Conservation (phyloP, 2,329 filamentous ascomycete genomes). For the Alternaria solani region DNA sequence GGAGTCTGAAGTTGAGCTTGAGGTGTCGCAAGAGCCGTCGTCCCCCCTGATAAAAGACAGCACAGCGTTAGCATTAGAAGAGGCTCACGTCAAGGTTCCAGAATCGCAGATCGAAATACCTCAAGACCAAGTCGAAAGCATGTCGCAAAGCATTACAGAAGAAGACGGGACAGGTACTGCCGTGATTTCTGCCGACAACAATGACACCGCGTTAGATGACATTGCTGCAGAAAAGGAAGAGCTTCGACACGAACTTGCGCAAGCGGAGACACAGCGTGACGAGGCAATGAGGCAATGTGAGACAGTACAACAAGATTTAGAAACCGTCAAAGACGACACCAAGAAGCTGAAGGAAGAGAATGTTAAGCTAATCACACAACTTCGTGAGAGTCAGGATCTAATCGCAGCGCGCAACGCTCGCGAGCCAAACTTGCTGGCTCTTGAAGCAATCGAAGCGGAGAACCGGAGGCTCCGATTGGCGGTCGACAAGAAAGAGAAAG, state of each 20-base stretch:
- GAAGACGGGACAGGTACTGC: background rate
- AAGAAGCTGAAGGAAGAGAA: background rate
- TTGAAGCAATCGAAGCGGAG: background rate
- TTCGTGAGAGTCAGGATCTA: background rate
- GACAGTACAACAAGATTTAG: constrained; percentile 3
- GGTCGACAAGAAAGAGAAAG: background rate
- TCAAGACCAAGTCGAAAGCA: background rate
- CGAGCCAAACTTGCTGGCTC: background rate
- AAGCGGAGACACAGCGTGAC: background rate
- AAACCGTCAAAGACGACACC: background rate
- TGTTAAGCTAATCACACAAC: background rate
- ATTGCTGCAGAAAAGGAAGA: background rate
- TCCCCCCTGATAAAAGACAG: background rate
- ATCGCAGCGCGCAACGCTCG: background rate
- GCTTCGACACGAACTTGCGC: background rate
- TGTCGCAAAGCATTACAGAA: background rate
- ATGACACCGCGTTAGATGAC: background rate
- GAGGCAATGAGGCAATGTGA: background rate
- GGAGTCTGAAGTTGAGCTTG: background rate
- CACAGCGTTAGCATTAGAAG: background rate
- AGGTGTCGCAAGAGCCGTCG: background rate
- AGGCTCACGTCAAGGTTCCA: background rate
- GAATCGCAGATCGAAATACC: background rate
- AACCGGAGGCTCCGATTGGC: background rate
- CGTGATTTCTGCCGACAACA: background rate